Evolutionary conservation across 192 early-diverging fungal genomes (phyloP), one percentile per base, ranked within the genome.

Genomic region (Podila verticillata): DNA sequence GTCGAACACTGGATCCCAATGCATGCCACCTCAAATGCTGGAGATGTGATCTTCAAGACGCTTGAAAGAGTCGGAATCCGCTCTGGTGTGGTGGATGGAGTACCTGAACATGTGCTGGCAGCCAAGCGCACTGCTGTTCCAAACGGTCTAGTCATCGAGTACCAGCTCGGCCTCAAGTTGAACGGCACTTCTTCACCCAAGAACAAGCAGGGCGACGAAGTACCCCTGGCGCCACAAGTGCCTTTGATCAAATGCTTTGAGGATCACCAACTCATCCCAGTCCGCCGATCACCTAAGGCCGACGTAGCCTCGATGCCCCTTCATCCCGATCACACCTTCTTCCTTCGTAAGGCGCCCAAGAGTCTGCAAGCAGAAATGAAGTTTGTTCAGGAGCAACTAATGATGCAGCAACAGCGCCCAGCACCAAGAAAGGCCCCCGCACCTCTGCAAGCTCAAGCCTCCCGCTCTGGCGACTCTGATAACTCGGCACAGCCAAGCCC

Each of bases 31-130:
- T 79, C 84, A 6, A 85, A 83, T 19, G 84, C 87, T 44, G 75
- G 83, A 13, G 85, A 87, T 60, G 73, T 86, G 31, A 86, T 85
- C n/a, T 66, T 70, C n/a, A 84, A 70, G 60, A 79, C 87, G 0
- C 48, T 88, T 4, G 89, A 90, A 15, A 90, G 86, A 32, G 81
- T 88, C 47, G 86, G 87, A 48, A 83, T 90, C 15, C 47, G 67
- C 12, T 70, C 85, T 22, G 84, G 82, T 19, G 82, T 84, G 20
- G 80, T 85, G 17, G 87, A 86, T 70, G 83, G 82, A 48, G 82
- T 75, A 4, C 77, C 65, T 15, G 77, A 80, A 22, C 65, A 72
- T 36, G 65, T 80, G n/a, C 35, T 80, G 69, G 54, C 47, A 10
- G 61, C 77, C 13, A 80, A 80, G 66, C 64, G 77, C 6, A 47